A percentile compares a stretch with the other conserved stretches of the same genome.
phyloP scores from a whole-genome alignment of 345 rosid genomes.

The Cardamine occulta region DNA sequence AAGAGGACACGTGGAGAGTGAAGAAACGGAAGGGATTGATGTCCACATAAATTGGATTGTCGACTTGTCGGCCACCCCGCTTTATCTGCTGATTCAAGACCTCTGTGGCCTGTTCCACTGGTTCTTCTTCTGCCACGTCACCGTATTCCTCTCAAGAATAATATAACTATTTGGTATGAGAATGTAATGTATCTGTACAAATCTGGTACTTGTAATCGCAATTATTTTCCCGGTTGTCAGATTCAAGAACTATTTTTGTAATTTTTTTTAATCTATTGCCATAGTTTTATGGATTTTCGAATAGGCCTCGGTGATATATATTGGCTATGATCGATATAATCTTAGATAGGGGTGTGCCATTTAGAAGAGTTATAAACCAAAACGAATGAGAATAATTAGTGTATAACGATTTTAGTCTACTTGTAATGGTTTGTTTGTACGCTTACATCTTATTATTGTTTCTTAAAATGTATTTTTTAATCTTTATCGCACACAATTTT shows the following conservation, averaged over 20 bases:
- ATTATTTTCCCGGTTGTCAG: constrained; percentile 27
- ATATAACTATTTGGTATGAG: constrained; percentile 31
- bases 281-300: not conserved
- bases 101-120: constrained; percentile 28
- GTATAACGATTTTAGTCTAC: not conserved
- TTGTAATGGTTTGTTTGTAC: not conserved
- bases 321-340: not conserved
- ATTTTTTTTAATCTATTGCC: not conserved
- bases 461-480: not conserved
- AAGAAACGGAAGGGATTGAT: constrained; percentile 34
- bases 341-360: not conserved
- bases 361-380: not conserved
- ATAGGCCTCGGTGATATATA: not conserved
- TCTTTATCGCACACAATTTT: too few relatives aligned
- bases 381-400: not conserved
- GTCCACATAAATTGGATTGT: constrained; percentile 64
- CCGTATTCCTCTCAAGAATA: constrained; percentile 1
- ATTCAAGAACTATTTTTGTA: not conserved
- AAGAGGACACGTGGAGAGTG: constrained; percentile 54
- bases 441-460: not conserved
- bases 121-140: constrained; percentile 38
- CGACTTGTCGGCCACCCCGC: constrained; percentile 84
- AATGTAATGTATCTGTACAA: constrained; percentile 28
- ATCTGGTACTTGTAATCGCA: constrained; percentile 27
- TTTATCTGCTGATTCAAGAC: constrained; percentile 51